These are phyloP conservation scores for Sporothrix mexicana DNA, from an alignment of 2,329 filamentous ascomycete species.

Conservation along the genomic window DNA sequence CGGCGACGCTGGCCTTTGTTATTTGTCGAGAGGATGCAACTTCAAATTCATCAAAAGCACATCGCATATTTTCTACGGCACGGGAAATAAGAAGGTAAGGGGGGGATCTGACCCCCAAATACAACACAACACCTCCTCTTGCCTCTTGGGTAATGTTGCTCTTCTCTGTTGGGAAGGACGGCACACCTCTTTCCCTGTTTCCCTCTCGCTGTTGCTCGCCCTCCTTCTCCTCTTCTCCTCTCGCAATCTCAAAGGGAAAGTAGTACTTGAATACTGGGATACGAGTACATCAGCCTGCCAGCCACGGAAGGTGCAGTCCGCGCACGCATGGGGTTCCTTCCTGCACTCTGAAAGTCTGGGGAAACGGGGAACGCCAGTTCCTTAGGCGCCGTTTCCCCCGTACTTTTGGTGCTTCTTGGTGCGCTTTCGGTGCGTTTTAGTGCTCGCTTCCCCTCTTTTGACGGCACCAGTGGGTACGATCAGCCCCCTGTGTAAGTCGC, in stretches of 20 bases:
- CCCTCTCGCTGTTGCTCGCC: too few species aligned
- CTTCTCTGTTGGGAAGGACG: background rate
- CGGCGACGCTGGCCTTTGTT: background rate
- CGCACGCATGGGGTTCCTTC: conserved; percentile 10
- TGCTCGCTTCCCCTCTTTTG: conserved; percentile 9
- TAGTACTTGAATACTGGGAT: too few species aligned
- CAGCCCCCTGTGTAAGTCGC: conserved; percentile 23
- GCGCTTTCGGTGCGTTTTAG: conserved; percentile 2
- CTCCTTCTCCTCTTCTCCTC: too few species aligned
- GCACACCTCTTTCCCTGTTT: background rate
- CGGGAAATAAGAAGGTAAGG: background rate
- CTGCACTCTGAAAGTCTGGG: conserved; percentile 25
- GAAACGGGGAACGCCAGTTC: conserved; percentile 25
- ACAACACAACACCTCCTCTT: background rate
- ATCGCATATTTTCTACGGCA: conserved; percentile 5
- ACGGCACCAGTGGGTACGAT: conserved; percentile 18
- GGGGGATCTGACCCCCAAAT: background rate
- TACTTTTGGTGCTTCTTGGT: conserved; percentile 10
- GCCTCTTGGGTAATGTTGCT: conserved; percentile 5
- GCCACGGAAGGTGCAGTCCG: background rate
- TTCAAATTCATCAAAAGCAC: background rate
- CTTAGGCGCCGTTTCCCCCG: conserved; percentile 29
- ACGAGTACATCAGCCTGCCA: conserved; percentile 5
- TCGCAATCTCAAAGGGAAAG: too few species aligned
- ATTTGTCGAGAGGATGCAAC: conserved; percentile 10